Base-by-base conservation (phyloP, 2,329 filamentous ascomycete genomes). In the Fusarium newnesense region DNA sequence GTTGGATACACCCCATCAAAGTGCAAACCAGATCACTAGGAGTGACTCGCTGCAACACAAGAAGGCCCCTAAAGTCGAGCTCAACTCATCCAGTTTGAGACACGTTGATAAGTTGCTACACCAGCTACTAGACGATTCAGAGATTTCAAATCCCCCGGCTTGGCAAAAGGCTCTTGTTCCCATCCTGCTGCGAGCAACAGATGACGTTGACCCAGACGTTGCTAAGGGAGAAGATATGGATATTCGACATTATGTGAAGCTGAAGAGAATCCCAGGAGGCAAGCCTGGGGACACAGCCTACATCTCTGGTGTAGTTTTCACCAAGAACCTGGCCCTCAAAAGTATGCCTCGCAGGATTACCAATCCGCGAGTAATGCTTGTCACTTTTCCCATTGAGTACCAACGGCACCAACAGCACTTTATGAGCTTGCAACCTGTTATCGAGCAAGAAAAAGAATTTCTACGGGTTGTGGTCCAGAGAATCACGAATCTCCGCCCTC, bases 401-500 rank as follows among this genome's bases (percentile, higher is more conserved):
- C 94, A 97, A 66, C 91, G 96, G 43, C 95, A 98, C 76, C 85
- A 88, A 79, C 86, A 88, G 80, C 95, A 98, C 80, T 98, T 99
- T 80, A 98, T 99, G 95, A 99, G 96, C 77, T 85, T 99, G 56
- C 95, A 98, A 77, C 96, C 96, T 43, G 95, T 99, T 63, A 97
- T 99, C 76, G 93, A 96, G 62, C 96, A 99, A 81, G 97, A 99
- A 83, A 93, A 94, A 74, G 96, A 99, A 79, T 99, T 96, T 75
- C 85, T 99, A 32, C 90, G 93, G 75, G 96, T 97, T 78, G 90
- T 99, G 64, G 95, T 99, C 34, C 95, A 94, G 78, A 91, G 96
- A 60, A 98, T 99, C 75, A 91, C 94, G 65, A 94, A 94, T 42
- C 86, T 98, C 32, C 90, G 91, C 37, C 96, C 96, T 11, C 93